Conservation (phyloP, 345 rosid genomes). For the Clausena lansium region DNA sequence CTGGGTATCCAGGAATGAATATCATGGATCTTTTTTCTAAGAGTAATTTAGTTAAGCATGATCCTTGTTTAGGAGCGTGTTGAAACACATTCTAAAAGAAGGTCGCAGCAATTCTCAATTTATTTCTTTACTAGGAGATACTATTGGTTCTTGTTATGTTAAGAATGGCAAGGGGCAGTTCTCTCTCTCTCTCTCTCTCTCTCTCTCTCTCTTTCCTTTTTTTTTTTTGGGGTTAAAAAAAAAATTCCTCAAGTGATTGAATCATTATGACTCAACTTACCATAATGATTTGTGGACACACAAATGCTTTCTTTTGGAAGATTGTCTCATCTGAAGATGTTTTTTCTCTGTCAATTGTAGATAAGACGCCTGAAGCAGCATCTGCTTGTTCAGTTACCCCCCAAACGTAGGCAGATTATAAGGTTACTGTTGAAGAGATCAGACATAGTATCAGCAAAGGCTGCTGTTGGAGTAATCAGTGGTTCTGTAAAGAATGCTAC, state of each 20-base stretch:
- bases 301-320: constrained; percentile 4
- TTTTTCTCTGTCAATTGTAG: constrained; percentile 36
- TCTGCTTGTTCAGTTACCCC: constrained; percentile 83
- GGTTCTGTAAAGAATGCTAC: constrained; percentile 33
- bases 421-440: constrained; percentile 61
- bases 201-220: neutral
- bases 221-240: too few relatives aligned
- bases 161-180: neutral
- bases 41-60: neutral
- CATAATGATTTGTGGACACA: neutral
- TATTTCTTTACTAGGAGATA: neutral
- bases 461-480: constrained; percentile 30
- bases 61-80: neutral
- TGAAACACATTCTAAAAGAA: neutral
- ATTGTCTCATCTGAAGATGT: neutral
- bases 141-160: neutral
- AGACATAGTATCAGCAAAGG: constrained; percentile 65
- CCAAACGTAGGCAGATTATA: constrained; percentile 87
- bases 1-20: neutral
- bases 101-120: neutral
- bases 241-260: neutral
- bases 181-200: neutral
- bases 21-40: neutral
- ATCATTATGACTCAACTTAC: neutral
- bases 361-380: constrained; percentile 94